Base-by-base conservation (phyloP, 495 filamentous ascomycete genomes). In the Tuber microsphaerosporum region DNA sequence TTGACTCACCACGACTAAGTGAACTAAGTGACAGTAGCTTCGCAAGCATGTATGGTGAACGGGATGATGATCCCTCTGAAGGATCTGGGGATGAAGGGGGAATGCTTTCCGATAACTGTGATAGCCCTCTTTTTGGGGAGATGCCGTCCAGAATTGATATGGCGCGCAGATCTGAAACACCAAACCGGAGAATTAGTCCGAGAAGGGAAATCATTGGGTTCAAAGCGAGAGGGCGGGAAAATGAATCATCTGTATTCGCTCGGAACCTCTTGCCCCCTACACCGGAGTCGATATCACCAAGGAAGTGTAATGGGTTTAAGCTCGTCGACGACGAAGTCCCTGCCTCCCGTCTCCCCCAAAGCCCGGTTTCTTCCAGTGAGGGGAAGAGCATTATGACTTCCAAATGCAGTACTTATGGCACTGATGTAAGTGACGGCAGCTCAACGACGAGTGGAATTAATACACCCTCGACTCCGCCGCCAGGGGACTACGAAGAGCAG, bases 21-120 rank as follows among this genome's bases (percentile, higher is more conserved):
- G 87, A 92, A 26, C 86, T 94, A 42, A 94, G 92, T 80, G 91
- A 94, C 83, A 92, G 91, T 79, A 93, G 91, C 44, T 92, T 94
- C 77, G 79, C 92, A 17, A 91, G 89, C 80, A 86, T 92, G 9
- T 90, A 90, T 74, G 91, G 89, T 56, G 70, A 48, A 7, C 69
- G 61, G 34, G 69, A 46, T 16, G 56, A 73, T 37, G 77, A 65
- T 19, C n/a, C 6, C 51, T 61, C 26, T 31, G 51, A 61, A 22
- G 51, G 26, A 31, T 44, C 44, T 51, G 37, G 31, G 43, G 42
- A 72, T 31, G 72, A 70, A 51, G 43, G 17, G 26, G 73, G 31
- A 43, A 74, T 65, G 26, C 56, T 70, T 43, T 73, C 51, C 41
- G 37, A 79, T 7, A 51, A 71, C 61, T 70, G 74, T 31, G 70